These are phyloP conservation scores for Synchytrium microbalum DNA, from an alignment of 371 early-diverging fungal species.

Conservation along the genomic window DNA sequence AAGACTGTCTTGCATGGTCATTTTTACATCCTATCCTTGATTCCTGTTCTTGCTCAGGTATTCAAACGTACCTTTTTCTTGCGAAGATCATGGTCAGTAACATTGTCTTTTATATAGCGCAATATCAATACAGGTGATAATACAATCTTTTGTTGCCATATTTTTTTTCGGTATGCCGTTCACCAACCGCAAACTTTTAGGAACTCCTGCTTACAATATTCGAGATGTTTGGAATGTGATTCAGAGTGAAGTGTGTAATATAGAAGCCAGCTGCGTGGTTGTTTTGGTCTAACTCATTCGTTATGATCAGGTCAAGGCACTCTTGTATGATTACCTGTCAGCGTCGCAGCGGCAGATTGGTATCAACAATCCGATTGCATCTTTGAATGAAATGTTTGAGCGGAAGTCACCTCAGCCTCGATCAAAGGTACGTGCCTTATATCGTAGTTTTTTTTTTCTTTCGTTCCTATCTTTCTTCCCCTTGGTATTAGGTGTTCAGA, in stretches of 20 bases:
- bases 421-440: constrained; percentile 11
- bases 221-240: constrained; percentile 59
- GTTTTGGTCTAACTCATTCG: background rate
- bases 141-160: background rate
- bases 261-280: background rate
- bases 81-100: too few species aligned
- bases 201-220: constrained; percentile 19
- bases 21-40: constrained; percentile 42
- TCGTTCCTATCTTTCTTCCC: background rate
- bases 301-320: constrained; percentile 44
- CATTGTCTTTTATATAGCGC: too few species aligned
- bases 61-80: constrained; percentile 9
- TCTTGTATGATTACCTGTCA: constrained; percentile 65
- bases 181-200: background rate
- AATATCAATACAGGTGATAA: constrained; percentile 20
- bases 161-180: too few species aligned
- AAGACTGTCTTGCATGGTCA: constrained; percentile 78
- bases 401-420: constrained; percentile 6
- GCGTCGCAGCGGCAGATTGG: constrained; percentile 38
- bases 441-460: constrained; percentile 1
- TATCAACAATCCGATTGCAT: constrained; percentile 30
- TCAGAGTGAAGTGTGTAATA: constrained; percentile 52
- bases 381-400: constrained; percentile 42
- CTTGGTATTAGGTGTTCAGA: background rate
- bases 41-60: constrained; percentile 5